Evolutionary conservation across 495 filamentous ascomycete genomes (phyloP).

Genomic region (Daldinia decipiens): DNA sequence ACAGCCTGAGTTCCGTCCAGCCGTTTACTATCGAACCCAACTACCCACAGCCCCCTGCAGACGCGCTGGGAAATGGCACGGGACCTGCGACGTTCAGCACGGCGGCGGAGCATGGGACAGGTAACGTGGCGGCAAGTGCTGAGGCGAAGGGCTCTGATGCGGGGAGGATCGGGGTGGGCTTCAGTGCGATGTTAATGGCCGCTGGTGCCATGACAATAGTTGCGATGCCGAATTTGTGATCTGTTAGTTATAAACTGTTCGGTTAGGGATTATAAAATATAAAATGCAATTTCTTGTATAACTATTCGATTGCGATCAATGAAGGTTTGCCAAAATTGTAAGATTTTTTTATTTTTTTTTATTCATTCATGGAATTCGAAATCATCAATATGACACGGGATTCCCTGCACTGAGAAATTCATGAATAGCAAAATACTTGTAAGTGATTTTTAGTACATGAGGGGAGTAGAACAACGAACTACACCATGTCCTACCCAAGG

Average conservation of each 20-base stretch:
- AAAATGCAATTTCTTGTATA: too few relatives aligned
- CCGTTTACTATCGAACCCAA: conserved; percentile 48
- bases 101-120: background rate
- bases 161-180: background rate
- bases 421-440: conserved; percentile 21
- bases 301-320: too few relatives aligned
- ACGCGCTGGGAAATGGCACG: conserved; percentile 47
- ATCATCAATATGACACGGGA: conserved; percentile 23
- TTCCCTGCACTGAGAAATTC: conserved; percentile 4
- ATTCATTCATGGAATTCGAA: background rate
- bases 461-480: conserved; percentile 45
- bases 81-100: conserved; percentile 36
- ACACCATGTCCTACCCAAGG: conserved; percentile 22
- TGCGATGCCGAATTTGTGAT: conserved; percentile 12
- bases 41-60: conserved; percentile 35
- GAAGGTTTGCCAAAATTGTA: background rate
- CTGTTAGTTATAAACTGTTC: background rate
- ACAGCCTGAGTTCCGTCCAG: conserved; percentile 46
- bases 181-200: background rate
- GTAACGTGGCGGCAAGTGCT: background rate
- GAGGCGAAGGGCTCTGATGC: conserved; percentile 3
- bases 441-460: conserved; percentile 41
- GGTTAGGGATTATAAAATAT: too few relatives aligned
- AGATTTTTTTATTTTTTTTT: conserved; percentile 15
- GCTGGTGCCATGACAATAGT: background rate